Evolutionary conservation across 495 filamentous ascomycete species (phyloP).

Genomic region (Penicillium psychrofluorescens): DNA sequence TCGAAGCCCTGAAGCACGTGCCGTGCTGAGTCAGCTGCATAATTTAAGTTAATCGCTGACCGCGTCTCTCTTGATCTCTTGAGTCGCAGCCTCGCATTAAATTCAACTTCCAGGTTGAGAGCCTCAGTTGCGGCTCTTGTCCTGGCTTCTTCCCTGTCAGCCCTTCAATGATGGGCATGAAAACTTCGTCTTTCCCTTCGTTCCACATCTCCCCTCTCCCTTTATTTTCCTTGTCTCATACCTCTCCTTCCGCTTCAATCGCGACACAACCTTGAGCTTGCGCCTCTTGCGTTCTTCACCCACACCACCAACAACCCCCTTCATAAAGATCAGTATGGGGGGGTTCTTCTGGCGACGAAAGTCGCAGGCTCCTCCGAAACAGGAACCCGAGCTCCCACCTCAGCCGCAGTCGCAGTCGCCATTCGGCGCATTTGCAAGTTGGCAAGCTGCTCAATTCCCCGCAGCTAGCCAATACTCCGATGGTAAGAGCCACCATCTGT

Average conservation of each 20-base stretch:
- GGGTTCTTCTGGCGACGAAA: slow-evolving; percentile 1
- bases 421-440: neutral
- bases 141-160: neutral
- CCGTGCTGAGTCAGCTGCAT: slow-evolving; percentile 3
- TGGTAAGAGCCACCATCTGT: neutral
- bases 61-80: neutral
- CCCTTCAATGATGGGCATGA: slow-evolving; percentile 9
- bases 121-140: neutral
- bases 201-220: neutral
- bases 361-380: neutral
- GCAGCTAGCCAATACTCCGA: neutral
- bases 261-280: neutral
- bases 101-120: too few relatives aligned
- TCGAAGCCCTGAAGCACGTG: neutral
- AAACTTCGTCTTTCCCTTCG: neutral
- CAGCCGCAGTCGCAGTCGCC: neutral
- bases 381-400: neutral
- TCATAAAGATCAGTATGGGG: slow-evolving; percentile 2
- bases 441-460: neutral
- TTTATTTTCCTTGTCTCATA: neutral
- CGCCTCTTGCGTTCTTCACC: neutral
- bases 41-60: slow-evolving; percentile 1
- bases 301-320: neutral
- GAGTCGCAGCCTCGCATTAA: too few relatives aligned
- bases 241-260: neutral